Evolutionary conservation across 305 asterid species (phyloP).

Genomic region (Fraxinus sp.): DNA sequence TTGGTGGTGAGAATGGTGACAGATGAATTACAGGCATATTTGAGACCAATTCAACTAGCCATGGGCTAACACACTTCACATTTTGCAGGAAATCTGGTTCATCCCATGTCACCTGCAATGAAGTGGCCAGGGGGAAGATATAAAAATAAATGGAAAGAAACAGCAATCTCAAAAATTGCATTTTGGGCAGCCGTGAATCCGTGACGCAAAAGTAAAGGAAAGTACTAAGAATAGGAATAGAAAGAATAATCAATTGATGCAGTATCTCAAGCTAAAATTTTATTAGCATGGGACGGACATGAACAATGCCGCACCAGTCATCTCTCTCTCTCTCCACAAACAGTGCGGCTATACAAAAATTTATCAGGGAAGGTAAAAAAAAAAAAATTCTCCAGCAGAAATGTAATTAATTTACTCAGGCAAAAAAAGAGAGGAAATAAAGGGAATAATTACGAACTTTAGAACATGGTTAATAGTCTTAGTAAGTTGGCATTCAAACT

Average conservation of each 20-base stretch:
- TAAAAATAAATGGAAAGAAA: constrained; percentile 8
- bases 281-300: neutral
- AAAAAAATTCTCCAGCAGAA: neutral
- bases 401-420: neutral
- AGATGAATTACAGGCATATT: constrained; percentile 71
- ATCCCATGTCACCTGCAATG: constrained; percentile 84
- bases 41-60: constrained; percentile 85
- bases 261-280: neutral
- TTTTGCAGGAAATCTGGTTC: constrained; percentile 84
- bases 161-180: neutral
- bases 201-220: neutral
- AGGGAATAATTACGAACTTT: neutral
- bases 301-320: neutral
- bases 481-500: neutral
- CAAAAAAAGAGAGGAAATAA: neutral
- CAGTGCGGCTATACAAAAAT: neutral
- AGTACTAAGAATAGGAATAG: neutral
- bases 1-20: constrained; percentile 71
- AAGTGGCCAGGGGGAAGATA: neutral
- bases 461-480: neutral
- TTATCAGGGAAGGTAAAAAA: neutral
- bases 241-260: neutral
- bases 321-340: neutral
- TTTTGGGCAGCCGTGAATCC: neutral
- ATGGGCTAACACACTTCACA: constrained; percentile 86